phyloP scores from a whole-genome alignment of 2,329 filamentous ascomycete species.

The Cryphonectria parasitica region DNA sequence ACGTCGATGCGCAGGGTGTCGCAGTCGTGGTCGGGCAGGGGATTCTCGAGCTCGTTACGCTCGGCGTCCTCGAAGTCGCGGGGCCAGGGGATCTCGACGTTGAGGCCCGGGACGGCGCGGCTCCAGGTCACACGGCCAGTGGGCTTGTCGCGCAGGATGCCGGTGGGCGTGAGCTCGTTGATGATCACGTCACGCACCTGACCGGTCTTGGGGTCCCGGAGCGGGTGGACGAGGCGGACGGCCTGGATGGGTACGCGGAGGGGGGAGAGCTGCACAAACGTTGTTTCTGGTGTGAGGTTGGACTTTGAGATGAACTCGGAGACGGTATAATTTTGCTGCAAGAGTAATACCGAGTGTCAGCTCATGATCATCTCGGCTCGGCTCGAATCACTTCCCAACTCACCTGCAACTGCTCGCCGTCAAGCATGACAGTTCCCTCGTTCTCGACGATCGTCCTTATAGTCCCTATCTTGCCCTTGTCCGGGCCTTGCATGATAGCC shows the following conservation, averaged over 20 bases:
- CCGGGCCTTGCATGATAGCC: constrained; percentile 75
- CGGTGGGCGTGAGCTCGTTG: constrained; percentile 65
- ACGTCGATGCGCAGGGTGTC: constrained; percentile 81
- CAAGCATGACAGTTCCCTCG: constrained; percentile 63
- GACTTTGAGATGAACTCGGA: constrained; percentile 44
- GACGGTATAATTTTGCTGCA: constrained; percentile 41
- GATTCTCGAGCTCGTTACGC: constrained; percentile 47
- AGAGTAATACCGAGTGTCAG: constrained; percentile 7
- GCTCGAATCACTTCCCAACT: constrained; percentile 33
- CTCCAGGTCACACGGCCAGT: constrained; percentile 53
- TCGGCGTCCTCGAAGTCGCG: constrained; percentile 43
- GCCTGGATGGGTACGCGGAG: constrained; percentile 68
- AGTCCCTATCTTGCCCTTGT: constrained; percentile 83
- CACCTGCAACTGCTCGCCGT: constrained; percentile 65
- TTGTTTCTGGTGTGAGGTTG: constrained; percentile 39
- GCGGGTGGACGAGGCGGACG: constrained; percentile 80
- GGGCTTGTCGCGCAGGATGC: constrained; percentile 54
- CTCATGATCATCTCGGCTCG: neutral
- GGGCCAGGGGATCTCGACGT: constrained; percentile 79
- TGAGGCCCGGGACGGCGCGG: constrained; percentile 70
- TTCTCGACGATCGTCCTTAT: constrained; percentile 61
- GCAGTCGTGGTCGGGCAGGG: constrained; percentile 49
- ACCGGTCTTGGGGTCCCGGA: constrained; percentile 69
- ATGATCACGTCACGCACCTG: constrained; percentile 75
- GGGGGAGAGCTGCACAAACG: constrained; percentile 49